A percentile compares a stretch with the other conserved stretches of the same genome.
Evolutionary conservation across 495 filamentous ascomycete species (phyloP).

Genomic region (Penicillium atrosanguineum): DNA sequence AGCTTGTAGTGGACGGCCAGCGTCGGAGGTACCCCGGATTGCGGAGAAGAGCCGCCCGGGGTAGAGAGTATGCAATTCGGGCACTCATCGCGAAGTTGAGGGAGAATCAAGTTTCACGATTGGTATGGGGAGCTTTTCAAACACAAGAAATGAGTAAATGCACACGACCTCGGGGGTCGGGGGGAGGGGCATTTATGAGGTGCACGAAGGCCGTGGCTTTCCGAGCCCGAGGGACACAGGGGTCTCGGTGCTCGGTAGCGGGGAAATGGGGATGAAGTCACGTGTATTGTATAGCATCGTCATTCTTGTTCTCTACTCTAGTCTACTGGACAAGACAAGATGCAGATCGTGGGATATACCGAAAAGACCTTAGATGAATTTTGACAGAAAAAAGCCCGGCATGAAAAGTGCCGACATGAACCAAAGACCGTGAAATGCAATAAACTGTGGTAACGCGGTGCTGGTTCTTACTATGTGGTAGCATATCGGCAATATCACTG

Average conservation of each 20-base stretch:
- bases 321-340: too few relatives aligned
- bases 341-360: neutral
- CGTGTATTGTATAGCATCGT: neutral
- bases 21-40: constrained; percentile 13
- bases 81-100: constrained; percentile 15
- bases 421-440: too few relatives aligned
- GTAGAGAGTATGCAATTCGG: constrained; percentile 10
- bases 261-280: neutral
- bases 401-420: too few relatives aligned
- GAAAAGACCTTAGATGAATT: too few relatives aligned
- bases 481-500: too few relatives aligned
- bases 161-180: neutral
- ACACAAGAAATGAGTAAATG: neutral
- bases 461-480: too few relatives aligned
- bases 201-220: neutral
- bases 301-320: neutral
- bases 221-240: neutral
- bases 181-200: neutral
- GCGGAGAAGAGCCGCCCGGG: constrained; percentile 19
- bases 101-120: neutral
- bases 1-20: constrained; percentile 13
- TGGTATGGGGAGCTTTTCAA: neutral
- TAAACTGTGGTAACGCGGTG: too few relatives aligned
- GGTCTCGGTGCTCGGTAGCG: neutral
- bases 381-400: too few relatives aligned